phyloP scores from a whole-genome alignment of 2,329 filamentous ascomycete genomes.

The Alternaria postmessia region DNA sequence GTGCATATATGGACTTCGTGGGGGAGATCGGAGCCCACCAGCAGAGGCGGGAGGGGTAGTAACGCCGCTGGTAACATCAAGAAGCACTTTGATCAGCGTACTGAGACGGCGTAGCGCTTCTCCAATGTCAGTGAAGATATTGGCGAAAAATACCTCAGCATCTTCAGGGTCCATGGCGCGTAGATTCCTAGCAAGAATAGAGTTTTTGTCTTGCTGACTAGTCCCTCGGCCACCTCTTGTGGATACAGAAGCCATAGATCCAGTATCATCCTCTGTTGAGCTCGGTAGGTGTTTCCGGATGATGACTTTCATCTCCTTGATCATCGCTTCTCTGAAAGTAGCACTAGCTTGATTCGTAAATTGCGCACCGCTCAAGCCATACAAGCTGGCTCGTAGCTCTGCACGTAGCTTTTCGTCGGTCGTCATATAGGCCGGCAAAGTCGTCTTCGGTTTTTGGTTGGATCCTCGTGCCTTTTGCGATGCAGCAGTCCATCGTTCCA shows the following conservation, averaged over 20 bases:
- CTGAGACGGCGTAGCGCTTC: constrained; percentile 86
- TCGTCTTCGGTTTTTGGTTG: constrained; percentile 71
- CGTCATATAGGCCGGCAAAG: constrained; percentile 79
- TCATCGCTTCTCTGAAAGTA: constrained; percentile 81
- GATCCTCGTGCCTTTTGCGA: constrained; percentile 75
- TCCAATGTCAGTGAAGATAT: constrained; percentile 85
- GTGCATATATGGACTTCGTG: constrained; percentile 55
- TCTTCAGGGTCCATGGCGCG: constrained; percentile 83
- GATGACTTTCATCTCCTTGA: constrained; percentile 85
- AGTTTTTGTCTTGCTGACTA: constrained; percentile 87
- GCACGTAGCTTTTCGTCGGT: constrained; percentile 75
- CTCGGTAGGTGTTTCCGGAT: constrained; percentile 88
- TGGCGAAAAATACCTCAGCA: constrained; percentile 81
- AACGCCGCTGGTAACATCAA: constrained; percentile 87
- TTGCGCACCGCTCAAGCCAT: constrained; percentile 81
- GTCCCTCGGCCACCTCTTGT: constrained; percentile 72
- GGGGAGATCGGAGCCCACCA: constrained; percentile 56
- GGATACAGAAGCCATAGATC: constrained; percentile 85
- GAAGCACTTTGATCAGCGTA: constrained; percentile 90
- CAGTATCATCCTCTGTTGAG: constrained; percentile 91
- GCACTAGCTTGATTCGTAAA: constrained; percentile 83
- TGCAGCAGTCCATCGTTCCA: constrained; percentile 84
- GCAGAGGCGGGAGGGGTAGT: constrained; percentile 55
- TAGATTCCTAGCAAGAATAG: constrained; percentile 85
- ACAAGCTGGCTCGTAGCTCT: constrained; percentile 74